phyloP scores from a whole-genome alignment of 2,329 filamentous ascomycete species.

The Cryphonectria parasitica region DNA sequence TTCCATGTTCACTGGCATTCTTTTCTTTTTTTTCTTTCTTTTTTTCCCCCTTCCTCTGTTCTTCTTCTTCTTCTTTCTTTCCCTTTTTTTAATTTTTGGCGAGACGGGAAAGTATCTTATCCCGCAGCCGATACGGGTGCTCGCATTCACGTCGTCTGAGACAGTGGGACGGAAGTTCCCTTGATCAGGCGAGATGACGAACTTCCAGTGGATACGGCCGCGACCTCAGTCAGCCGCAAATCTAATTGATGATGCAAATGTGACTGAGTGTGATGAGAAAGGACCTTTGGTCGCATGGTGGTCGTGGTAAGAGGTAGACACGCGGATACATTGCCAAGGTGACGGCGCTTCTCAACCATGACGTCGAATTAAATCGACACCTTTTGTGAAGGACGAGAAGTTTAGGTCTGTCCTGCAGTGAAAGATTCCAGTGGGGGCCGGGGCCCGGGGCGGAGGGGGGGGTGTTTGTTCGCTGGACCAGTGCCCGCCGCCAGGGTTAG shows the following conservation, averaged over 20 bases:
- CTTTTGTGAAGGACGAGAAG: not conserved
- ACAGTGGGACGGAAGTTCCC: not conserved
- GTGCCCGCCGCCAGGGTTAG: not conserved
- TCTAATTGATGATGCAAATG: conserved; percentile 54
- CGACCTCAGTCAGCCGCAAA: conserved; percentile 60
- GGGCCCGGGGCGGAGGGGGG: too few species aligned
- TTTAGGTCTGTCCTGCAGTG: not conserved
- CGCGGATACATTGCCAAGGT: not conserved
- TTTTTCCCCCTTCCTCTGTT: too few species aligned
- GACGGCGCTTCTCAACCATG: not conserved
- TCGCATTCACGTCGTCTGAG: not conserved
- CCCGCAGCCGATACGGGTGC: not conserved
- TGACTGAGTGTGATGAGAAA: conserved; percentile 63
- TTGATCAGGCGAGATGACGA: not conserved
- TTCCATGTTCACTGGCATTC: not conserved
- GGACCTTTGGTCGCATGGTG: conserved; percentile 29
- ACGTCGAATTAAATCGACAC: not conserved
- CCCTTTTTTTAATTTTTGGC: not conserved
- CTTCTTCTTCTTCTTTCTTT: not conserved
- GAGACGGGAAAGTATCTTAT: not conserved
- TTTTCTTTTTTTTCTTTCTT: too few species aligned
- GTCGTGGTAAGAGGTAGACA: not conserved
- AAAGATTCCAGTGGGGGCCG: not conserved
- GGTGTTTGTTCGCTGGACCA: not conserved
- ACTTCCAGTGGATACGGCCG: not conserved